phyloP scores from a whole-genome alignment of 805 yeast genomes.

The Myxozyma melibiosi region DNA sequence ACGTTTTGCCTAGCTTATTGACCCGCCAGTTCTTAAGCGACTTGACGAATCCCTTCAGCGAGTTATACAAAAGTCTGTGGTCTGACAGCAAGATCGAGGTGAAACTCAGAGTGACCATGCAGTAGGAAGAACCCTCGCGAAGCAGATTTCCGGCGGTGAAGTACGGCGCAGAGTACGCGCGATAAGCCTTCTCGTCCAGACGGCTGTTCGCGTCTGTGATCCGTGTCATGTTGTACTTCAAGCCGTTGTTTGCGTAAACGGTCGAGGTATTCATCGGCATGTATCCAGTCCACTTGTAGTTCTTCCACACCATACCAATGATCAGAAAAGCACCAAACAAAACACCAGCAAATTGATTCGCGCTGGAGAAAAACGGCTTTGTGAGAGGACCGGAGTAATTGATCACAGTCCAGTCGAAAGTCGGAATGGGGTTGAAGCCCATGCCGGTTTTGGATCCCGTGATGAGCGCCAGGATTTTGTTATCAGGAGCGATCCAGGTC shows the following conservation, averaged over 20 bases:
- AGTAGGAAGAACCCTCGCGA: constrained; percentile 59
- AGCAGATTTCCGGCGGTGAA: constrained; percentile 65
- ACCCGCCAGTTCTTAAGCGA: constrained; percentile 37
- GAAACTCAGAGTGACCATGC: constrained; percentile 58
- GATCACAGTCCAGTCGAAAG: constrained; percentile 59
- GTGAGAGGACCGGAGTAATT: constrained; percentile 54
- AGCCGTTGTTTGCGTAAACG: constrained; percentile 56
- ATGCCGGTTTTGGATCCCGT: constrained; percentile 59
- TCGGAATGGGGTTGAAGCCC: constrained; percentile 47
- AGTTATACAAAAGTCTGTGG: not conserved
- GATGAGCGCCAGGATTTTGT: constrained; percentile 55
- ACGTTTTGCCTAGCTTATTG: constrained; percentile 31
- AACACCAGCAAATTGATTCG: constrained; percentile 41
- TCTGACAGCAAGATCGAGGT: constrained; percentile 41
- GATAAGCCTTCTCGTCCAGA: constrained; percentile 53
- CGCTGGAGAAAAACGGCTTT: constrained; percentile 62
- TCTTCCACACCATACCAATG: constrained; percentile 48
- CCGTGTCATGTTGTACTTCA: constrained; percentile 50
- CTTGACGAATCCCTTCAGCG: constrained; percentile 50
- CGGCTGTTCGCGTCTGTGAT: constrained; percentile 49
- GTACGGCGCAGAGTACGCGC: constrained; percentile 65
- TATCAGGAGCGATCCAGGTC: constrained; percentile 42
- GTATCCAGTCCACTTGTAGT: constrained; percentile 44
- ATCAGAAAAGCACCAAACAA: constrained; percentile 36
- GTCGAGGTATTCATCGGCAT: constrained; percentile 53